Evolutionary conservation across 257 asterid species (phyloP).

Genomic region (Gentiana dahurica): DNA sequence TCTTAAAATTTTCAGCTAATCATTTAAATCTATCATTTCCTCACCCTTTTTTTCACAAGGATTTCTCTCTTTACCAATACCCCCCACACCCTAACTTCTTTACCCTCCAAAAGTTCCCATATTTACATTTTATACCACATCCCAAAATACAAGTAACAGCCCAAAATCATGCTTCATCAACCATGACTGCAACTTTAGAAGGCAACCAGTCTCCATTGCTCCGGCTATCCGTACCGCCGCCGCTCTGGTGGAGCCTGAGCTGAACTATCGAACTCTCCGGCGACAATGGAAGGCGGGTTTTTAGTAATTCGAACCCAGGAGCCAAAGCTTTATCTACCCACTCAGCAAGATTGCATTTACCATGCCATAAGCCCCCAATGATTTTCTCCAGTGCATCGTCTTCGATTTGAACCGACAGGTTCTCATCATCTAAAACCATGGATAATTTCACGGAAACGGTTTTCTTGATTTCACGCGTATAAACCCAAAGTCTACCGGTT

Average conservation of each 20-base stretch:
- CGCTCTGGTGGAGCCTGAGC: conserved; percentile 48
- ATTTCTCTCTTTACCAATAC: conserved; percentile 17
- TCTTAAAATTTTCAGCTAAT: too few species aligned
- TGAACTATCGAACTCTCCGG: conserved; percentile 6
- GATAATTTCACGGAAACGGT: conserved; percentile 48
- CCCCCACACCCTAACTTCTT: conserved; percentile 16
- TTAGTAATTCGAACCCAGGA: conserved; percentile 48
- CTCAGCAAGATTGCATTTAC: conserved; percentile 35
- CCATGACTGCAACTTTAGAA: conserved; percentile 38
- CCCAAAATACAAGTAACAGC: conserved; percentile 11
- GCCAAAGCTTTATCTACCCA: conserved; percentile 55
- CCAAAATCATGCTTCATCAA: conserved; percentile 11
- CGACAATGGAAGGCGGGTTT: conserved; percentile 16
- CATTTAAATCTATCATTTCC: conserved; percentile 36
- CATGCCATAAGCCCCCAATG: conserved; percentile 63
- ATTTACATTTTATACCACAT: conserved; percentile 45
- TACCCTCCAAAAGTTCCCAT: conserved; percentile 21
- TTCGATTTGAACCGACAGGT: conserved; percentile 36
- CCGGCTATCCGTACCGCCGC: conserved; percentile 15
- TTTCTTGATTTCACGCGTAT: conserved; percentile 60
- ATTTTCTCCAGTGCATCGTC: conserved; percentile 46
- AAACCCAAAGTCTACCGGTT: conserved; percentile 37
- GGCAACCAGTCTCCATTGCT: conserved; percentile 55
- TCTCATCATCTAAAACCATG: conserved; percentile 28
- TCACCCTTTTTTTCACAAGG: conserved; percentile 19